phyloP scores from a whole-genome alignment of 2,329 filamentous ascomycete genomes.

The Ambrosiella xylebori region DNA sequence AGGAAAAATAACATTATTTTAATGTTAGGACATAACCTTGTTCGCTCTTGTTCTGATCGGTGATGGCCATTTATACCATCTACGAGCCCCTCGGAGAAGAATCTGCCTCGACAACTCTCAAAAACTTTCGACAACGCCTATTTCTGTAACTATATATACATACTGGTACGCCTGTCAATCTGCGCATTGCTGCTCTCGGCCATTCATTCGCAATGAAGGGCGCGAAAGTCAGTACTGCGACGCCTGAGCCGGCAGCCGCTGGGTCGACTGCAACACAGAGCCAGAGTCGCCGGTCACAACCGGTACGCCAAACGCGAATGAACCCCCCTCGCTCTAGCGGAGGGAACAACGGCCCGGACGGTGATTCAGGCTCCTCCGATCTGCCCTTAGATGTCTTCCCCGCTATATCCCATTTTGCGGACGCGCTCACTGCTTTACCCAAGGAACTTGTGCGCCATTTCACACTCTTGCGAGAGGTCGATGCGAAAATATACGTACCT shows the following conservation, averaged over 20 bases:
- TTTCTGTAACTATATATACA: not conserved
- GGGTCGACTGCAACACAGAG: not conserved
- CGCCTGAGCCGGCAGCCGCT: slow-evolving; percentile 4
- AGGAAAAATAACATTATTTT: too few relatives aligned
- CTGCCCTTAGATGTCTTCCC: slow-evolving; percentile 51
- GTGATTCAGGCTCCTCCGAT: slow-evolving; percentile 26
- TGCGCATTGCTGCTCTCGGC: not conserved
- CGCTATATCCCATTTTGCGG: slow-evolving; percentile 61
- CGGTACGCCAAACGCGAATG: slow-evolving; percentile 46
- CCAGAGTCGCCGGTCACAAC: slow-evolving; percentile 43
- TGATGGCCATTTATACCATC: too few relatives aligned
- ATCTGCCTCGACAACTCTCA: too few relatives aligned
- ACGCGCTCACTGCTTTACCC: slow-evolving; percentile 79
- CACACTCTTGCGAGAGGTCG: slow-evolving; percentile 89
- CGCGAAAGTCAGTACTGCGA: slow-evolving; percentile 28
- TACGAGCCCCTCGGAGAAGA: too few relatives aligned
- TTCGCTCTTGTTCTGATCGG: too few relatives aligned
- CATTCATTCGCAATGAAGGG: slow-evolving; percentile 31
- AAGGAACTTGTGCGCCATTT: slow-evolving; percentile 93
- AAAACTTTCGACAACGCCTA: too few relatives aligned
- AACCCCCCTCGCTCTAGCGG: slow-evolving; percentile 36
- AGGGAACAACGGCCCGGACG: slow-evolving; percentile 28
- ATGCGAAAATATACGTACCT: slow-evolving; percentile 84
- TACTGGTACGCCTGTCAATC: not conserved
- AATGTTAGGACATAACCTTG: too few relatives aligned